Evolutionary conservation across 1,139 yeast genomes (phyloP).

Genomic region (Saccharomyces hybrid): DNA sequence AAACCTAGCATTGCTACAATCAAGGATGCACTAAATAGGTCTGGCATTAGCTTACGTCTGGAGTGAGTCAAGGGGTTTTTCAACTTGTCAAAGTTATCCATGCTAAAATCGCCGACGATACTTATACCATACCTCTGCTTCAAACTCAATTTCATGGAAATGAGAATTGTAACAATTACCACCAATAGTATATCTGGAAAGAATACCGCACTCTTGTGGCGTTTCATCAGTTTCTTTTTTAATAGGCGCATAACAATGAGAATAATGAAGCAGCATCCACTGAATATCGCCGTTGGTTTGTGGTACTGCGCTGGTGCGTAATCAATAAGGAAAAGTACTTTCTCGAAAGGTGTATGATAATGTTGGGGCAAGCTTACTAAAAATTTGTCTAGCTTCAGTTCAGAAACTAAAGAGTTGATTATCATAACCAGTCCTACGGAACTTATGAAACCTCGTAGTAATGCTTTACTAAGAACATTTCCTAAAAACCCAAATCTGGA

Average conservation of each 20-base stretch:
- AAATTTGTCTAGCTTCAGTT: slow-evolving; percentile 51
- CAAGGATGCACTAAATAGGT: slow-evolving; percentile 51
- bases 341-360: slow-evolving; percentile 70
- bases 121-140: slow-evolving; percentile 47
- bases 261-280: slow-evolving; percentile 40
- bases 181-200: slow-evolving; percentile 81
- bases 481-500: slow-evolving; percentile 83
- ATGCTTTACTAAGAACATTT: slow-evolving; percentile 73
- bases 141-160: slow-evolving; percentile 51
- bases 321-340: slow-evolving; percentile 48
- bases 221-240: slow-evolving; percentile 37
- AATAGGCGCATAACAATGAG: slow-evolving; percentile 37
- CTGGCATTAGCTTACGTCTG: slow-evolving; percentile 24
- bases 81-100: slow-evolving; percentile 37
- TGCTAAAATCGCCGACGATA: slow-evolving; percentile 59
- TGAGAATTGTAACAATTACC: slow-evolving; percentile 53
- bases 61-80: slow-evolving; percentile 41
- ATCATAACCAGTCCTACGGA: slow-evolving; percentile 93
- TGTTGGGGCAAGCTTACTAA: slow-evolving; percentile 42
- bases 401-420: slow-evolving; percentile 64
- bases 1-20: slow-evolving; percentile 84
- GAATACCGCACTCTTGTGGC: slow-evolving; percentile 33
- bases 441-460: slow-evolving; percentile 80
- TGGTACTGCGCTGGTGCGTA: slow-evolving; percentile 39
- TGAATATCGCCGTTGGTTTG: slow-evolving; percentile 45